Evolutionary conservation across 345 rosid genomes (phyloP).

Genomic region (Litchi chinensis): DNA sequence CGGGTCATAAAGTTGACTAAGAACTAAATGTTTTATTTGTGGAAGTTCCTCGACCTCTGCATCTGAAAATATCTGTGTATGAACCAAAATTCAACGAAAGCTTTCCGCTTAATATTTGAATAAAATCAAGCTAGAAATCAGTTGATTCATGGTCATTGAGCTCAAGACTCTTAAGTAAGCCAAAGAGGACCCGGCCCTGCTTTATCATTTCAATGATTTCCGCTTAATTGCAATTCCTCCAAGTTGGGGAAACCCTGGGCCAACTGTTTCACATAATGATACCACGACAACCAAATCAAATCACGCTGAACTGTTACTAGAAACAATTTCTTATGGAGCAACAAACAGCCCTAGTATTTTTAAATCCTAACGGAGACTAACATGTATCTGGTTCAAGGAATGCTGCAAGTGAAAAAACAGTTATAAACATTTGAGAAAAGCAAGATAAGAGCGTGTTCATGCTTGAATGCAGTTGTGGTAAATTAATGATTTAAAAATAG

Average conservation of each 20-base stretch:
- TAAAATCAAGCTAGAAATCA: background rate
- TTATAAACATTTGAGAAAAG: no score
- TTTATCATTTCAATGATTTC: background rate
- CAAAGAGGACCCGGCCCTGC: conserved; percentile 1
- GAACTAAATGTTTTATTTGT: background rate
- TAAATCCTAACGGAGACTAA: no score
- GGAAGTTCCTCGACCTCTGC: background rate
- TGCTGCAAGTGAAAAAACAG: no score
- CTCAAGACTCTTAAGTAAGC: conserved; percentile 12
- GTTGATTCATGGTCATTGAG: background rate
- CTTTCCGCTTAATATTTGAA: background rate
- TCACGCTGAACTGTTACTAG: no score
- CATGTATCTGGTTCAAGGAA: no score
- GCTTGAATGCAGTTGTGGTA: no score
- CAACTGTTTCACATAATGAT: no score
- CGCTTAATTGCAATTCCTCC: background rate
- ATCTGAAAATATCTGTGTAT: conserved; percentile 15
- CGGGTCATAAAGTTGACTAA: background rate
- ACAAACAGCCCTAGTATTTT: no score
- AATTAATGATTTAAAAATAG: background rate
- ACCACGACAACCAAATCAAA: no score
- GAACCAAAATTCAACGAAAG: background rate
- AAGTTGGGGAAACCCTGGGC: conserved; percentile 6
- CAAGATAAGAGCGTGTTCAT: no score
- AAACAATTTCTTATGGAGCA: no score